Evolutionary conservation across 73 alveolate species (phyloP).

Genomic region (Tetrahymena elliotti): DNA sequence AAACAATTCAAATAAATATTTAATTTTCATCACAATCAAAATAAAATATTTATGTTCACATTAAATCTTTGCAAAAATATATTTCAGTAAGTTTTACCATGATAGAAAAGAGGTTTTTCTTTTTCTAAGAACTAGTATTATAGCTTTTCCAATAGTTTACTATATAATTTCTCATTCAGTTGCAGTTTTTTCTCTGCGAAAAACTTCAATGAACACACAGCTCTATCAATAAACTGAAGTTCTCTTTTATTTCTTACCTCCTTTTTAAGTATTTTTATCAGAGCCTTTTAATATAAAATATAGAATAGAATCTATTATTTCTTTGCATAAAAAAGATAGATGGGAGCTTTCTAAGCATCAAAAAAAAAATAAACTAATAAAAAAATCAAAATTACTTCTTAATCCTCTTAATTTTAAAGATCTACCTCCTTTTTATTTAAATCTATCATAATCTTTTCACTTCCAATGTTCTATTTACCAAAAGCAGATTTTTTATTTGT

Average conservation of each 20-base stretch:
- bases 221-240: not conserved
- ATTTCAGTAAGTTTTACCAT: not conserved
- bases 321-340: not conserved
- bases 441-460: not conserved
- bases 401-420: not conserved
- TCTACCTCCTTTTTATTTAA: not conserved
- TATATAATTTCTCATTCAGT: not conserved
- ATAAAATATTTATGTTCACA: not conserved
- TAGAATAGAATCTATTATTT: not conserved
- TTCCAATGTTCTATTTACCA: not conserved
- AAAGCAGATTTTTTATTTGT: not conserved
- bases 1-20: not conserved
- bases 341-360: not conserved
- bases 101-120: not conserved
- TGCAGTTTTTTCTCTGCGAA: not conserved
- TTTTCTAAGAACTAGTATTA: not conserved
- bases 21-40: not conserved
- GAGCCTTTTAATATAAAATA: not conserved
- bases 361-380: not conserved
- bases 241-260: not conserved
- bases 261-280: not conserved
- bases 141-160: not conserved
- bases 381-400: not conserved
- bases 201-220: not conserved
- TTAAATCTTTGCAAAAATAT: no score